Percentiles rank a stretch among this genome's conserved stretches.
These are phyloP conservation scores for Camelina hispida DNA, from an alignment of 345 rosid genomes.

Conservation along the genomic window DNA sequence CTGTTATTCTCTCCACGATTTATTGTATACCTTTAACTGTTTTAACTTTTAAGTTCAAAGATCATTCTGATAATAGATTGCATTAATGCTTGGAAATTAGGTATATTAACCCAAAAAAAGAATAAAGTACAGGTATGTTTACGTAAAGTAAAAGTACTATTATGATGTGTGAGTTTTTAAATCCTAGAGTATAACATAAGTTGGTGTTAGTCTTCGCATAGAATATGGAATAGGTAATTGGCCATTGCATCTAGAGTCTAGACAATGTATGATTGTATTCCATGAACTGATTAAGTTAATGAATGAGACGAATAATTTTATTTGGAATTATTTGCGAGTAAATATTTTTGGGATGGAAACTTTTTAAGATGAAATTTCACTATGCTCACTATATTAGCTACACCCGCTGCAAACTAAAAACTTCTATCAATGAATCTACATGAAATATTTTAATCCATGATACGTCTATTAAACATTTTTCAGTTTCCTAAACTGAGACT, in stretches of 20 bases:
- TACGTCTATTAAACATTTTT: background rate
- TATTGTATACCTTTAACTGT: background rate
- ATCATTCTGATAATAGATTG: background rate
- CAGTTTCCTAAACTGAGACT: background rate
- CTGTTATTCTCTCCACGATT: background rate
- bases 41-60: background rate
- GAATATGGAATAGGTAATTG: background rate
- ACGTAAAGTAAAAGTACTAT: too few species aligned
- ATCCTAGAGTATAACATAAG: background rate
- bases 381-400: background rate
- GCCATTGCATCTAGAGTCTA: too few species aligned
- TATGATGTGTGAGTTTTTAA: background rate
- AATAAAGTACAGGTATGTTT: too few species aligned
- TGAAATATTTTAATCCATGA: background rate
- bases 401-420: background rate
- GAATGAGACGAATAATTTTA: too few species aligned
- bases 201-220: too few species aligned
- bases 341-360: too few species aligned
- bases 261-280: too few species aligned
- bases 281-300: too few species aligned
- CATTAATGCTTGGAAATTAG: background rate
- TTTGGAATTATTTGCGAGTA: too few species aligned
- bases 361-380: background rate
- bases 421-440: background rate
- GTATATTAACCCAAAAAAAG: background rate